These are phyloP conservation scores for Pichia nanzhaoensis DNA, from an alignment of 805 yeast species.

Conservation along the genomic window DNA sequence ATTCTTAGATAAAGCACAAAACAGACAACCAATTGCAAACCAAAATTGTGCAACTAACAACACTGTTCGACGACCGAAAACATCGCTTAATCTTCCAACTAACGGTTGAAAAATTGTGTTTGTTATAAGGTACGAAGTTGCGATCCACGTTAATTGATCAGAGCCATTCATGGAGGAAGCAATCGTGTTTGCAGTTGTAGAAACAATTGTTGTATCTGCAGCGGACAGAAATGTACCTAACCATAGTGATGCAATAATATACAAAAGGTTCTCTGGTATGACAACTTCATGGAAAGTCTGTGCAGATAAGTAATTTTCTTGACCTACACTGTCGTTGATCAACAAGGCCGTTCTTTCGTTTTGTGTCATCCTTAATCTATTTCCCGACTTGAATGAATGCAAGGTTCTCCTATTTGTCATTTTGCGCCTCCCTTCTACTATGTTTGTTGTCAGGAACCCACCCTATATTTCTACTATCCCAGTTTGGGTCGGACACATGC, in stretches of 20 bases:
- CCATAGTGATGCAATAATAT: constrained; percentile 33
- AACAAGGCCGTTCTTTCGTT: constrained; percentile 9
- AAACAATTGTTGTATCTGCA: constrained; percentile 53
- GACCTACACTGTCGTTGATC: constrained; percentile 7
- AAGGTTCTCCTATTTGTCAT: not conserved
- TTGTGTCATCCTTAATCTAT: not conserved
- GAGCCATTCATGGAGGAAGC: constrained; percentile 53
- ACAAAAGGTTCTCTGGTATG: constrained; percentile 18
- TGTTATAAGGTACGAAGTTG: constrained; percentile 62
- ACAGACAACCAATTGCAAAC: constrained; percentile 39
- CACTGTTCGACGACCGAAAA: constrained; percentile 47
- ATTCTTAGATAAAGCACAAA: constrained; percentile 35
- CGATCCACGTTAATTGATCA: constrained; percentile 57
- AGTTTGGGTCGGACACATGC: too few species aligned
- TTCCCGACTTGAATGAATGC: not conserved
- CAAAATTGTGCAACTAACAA: constrained; percentile 38
- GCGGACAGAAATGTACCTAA: constrained; percentile 45
- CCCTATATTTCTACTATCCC: too few species aligned
- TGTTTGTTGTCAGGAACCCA: too few species aligned
- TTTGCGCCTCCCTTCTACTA: too few species aligned
- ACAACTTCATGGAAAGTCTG: constrained; percentile 16
- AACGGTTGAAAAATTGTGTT: constrained; percentile 70
- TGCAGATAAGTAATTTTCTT: constrained; percentile 10
- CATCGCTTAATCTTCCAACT: constrained; percentile 64
- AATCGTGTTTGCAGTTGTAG: constrained; percentile 51